Evolutionary conservation across 345 rosid species (phyloP), one percentile per base, ranked within the genome.

Genomic region (Firmiana major): DNA sequence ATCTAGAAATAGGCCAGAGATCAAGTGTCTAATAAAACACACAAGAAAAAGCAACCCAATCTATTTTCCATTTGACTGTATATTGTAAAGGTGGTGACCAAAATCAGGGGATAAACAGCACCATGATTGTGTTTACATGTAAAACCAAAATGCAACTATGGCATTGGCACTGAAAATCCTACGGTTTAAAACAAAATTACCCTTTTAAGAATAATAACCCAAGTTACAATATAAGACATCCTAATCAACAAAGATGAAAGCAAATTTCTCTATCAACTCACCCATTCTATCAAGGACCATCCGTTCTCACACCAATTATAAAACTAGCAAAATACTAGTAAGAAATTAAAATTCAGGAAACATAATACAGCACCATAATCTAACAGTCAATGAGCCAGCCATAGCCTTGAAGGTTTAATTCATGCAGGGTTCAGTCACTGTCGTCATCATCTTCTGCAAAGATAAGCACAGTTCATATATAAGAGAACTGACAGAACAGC

Each of bases 381-480:
- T 46, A 28, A 31, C 31, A 19, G 49, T 57, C 34, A 43, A 71
- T 38, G 28, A 51, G 45, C 77, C 36, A 12, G 7, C 36, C 63
- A 59, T 59, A 17, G 13, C 31, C 28, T 53, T 55, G 57, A 49
- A 42, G 13, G 76, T 79, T 42, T n/a, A 26, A 59, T 75, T 43
- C 17, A 53, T 48, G 55, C 43, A 57, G 80, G 77, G 73, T 73
- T 83, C 82, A 87, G 21, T 81, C 83, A 17, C 76, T 83, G 80
- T 82, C 84, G 1, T 75, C 83, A 7, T 76, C 82, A 13, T 71
- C 71, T 53, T 64, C 90, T 87, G 87, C 84, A 80, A 60, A 57
- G 0, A 31, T 15, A 40, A 15, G 45, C 46, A 40, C 38, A 68
- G 17, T 31, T 79, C 34, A 59, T 48, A 59, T 48, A 43, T 71